These are phyloP conservation scores for Agarophyton chilense DNA, from an alignment of 23 red algal genomes.

Conservation along the genomic window DNA sequence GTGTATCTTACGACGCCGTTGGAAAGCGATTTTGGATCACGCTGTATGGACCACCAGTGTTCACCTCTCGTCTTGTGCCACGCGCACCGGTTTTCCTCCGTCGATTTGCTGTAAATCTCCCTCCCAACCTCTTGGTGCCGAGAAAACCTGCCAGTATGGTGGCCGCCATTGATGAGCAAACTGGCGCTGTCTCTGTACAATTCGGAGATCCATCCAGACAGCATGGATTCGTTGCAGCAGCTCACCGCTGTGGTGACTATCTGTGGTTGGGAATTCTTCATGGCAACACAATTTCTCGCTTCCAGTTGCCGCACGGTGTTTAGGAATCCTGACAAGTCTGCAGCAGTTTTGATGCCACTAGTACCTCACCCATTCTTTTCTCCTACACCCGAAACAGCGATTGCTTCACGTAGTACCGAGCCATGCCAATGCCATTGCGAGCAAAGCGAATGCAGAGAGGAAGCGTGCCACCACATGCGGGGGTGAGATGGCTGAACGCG, in stretches of 20 bases:
- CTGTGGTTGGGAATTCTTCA: slow-evolving; percentile 19
- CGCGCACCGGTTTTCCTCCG: background rate
- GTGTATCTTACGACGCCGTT: slow-evolving; percentile 3
- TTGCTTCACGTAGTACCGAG: too few species aligned
- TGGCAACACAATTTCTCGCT: slow-evolving; percentile 16
- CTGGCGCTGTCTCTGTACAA: background rate
- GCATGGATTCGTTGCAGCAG: background rate
- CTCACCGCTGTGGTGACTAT: slow-evolving; percentile 19
- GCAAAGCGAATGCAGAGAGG: too few species aligned
- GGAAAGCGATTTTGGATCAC: slow-evolving; percentile 31
- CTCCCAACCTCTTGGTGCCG: background rate
- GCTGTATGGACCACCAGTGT: background rate
- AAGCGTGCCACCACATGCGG: too few species aligned
- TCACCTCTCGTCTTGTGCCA: background rate
- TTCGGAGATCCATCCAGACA: background rate
- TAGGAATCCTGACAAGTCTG: background rate
- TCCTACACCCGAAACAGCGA: too few species aligned
- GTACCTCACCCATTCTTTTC: too few species aligned
- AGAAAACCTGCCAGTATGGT: slow-evolving; percentile 9
- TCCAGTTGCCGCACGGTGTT: background rate
- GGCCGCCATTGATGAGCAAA: slow-evolving; percentile 8
- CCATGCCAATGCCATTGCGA: too few species aligned
- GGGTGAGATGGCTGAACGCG: too few species aligned
- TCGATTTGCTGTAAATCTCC: background rate
- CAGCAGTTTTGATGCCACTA: too few species aligned